A percentile compares a stretch with the other conserved stretches of the same genome.
phyloP scores from a whole-genome alignment of 331 rosid genomes.

The Spiraea crenata region DNA sequence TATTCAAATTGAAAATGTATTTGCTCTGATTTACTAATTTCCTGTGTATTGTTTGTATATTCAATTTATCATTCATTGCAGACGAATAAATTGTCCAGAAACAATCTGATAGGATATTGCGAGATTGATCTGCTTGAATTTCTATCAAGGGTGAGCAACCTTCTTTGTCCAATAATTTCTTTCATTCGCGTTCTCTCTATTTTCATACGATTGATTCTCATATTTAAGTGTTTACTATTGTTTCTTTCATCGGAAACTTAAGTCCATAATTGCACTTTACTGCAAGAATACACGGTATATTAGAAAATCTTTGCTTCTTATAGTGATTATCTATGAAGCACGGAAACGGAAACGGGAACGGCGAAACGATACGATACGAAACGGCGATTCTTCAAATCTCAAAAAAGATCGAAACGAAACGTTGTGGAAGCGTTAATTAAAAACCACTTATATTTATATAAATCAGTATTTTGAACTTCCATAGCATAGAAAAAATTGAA shows the following conservation, averaged over 20 bases:
- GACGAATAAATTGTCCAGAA: constrained; percentile 82
- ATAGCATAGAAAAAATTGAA: too few species aligned
- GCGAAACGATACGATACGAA: too few species aligned
- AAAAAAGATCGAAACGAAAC: too few species aligned
- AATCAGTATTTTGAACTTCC: too few species aligned
- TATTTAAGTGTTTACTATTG: background rate
- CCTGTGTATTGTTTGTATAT: background rate
- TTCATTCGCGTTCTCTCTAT: background rate
- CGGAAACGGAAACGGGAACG: too few species aligned
- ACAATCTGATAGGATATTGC: constrained; percentile 80
- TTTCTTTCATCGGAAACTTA: background rate
- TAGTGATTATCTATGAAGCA: background rate
- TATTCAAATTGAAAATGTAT: constrained; percentile 1
- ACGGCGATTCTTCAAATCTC: too few species aligned
- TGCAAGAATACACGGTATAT: background rate
- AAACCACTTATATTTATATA: too few species aligned
- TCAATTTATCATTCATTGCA: constrained; percentile 34
- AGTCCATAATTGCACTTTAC: background rate
- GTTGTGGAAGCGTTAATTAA: too few species aligned
- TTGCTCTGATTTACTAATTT: background rate
- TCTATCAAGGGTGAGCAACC: constrained; percentile 59
- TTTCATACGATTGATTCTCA: too few species aligned
- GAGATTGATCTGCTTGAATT: constrained; percentile 88
- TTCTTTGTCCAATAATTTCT: constrained; percentile 5
- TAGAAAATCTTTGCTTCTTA: background rate